Evolutionary conservation across 441 rosid genomes (phyloP).

Genomic region (Dalechampia spathulata): DNA sequence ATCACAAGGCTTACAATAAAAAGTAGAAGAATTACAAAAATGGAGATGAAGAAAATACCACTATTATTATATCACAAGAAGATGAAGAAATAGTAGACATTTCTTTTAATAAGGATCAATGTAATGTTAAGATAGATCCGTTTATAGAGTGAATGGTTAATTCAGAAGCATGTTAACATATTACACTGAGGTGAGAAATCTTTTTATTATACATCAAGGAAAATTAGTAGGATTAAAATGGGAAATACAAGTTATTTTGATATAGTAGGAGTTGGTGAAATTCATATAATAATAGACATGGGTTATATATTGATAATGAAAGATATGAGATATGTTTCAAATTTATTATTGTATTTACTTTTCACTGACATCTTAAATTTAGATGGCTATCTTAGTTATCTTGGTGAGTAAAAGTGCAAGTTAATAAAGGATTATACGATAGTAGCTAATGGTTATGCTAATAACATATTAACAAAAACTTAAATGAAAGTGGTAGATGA

Average conservation of each 20-base stretch:
- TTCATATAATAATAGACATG: not conserved
- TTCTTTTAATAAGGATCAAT: not conserved
- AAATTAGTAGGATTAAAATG: not conserved
- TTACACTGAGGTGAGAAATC: not conserved
- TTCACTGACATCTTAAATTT: too few relatives aligned
- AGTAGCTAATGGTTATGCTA: not conserved
- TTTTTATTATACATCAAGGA: not conserved
- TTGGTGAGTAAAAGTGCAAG: not conserved
- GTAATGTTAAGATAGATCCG: not conserved
- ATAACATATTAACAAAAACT: too few relatives aligned
- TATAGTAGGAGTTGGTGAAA: not conserved
- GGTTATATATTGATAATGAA: not conserved
- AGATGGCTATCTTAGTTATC: too few relatives aligned
- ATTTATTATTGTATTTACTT: not conserved
- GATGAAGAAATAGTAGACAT: not conserved
- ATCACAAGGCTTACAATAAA: not conserved
- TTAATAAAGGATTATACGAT: not conserved
- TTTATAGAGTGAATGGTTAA: not conserved
- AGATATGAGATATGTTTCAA: not conserved
- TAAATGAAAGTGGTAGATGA: not conserved
- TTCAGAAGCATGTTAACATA: not conserved
- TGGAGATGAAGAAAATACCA: not conserved
- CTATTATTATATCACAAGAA: not conserved
- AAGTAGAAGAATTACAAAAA: not conserved
- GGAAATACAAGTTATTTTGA: not conserved